These are phyloP conservation scores for Dissoconium aciculare DNA, from an alignment of 2,329 filamentous ascomycete genomes.

Conservation along the genomic window DNA sequence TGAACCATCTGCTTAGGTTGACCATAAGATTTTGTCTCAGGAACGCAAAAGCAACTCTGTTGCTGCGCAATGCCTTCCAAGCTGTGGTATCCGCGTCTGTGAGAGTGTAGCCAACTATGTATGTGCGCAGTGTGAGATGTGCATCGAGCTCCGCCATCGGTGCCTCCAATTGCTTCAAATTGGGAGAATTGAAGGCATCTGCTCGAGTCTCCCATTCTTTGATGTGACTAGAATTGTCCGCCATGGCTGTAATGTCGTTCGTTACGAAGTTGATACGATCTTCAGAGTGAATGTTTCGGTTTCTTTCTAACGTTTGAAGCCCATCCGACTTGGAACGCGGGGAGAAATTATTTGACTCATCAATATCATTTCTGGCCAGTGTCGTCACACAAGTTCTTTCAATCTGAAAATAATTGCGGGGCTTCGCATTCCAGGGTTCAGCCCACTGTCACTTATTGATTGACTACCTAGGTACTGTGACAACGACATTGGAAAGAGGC, in stretches of 20 bases:
- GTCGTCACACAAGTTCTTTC: no score
- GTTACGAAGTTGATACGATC: no score
- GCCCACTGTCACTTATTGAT: no score
- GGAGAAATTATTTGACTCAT: no score
- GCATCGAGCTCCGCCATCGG: conserved; percentile 66
- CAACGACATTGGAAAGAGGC: no score
- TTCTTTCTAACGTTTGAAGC: no score
- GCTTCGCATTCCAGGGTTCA: no score
- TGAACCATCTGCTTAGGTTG: conserved; percentile 77
- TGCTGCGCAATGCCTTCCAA: conserved; percentile 70
- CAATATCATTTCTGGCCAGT: no score
- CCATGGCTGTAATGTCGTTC: conserved; percentile 9
- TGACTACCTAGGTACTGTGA: no score
- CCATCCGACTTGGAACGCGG: no score
- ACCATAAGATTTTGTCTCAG: conserved; percentile 62
- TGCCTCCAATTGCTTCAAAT: conserved; percentile 69
- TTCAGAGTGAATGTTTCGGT: no score
- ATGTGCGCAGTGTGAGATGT: conserved; percentile 73
- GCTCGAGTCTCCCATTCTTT: conserved; percentile 43
- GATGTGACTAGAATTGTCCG: conserved; percentile 18
- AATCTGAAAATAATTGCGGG: no score
- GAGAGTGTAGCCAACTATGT: conserved; percentile 66
- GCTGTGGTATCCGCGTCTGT: conserved; percentile 65
- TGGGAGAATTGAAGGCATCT: conserved; percentile 39
- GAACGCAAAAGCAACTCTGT: conserved; percentile 68